phyloP scores from a whole-genome alignment of 2,329 filamentous ascomycete genomes.

The Colletotrichum sp. region DNA sequence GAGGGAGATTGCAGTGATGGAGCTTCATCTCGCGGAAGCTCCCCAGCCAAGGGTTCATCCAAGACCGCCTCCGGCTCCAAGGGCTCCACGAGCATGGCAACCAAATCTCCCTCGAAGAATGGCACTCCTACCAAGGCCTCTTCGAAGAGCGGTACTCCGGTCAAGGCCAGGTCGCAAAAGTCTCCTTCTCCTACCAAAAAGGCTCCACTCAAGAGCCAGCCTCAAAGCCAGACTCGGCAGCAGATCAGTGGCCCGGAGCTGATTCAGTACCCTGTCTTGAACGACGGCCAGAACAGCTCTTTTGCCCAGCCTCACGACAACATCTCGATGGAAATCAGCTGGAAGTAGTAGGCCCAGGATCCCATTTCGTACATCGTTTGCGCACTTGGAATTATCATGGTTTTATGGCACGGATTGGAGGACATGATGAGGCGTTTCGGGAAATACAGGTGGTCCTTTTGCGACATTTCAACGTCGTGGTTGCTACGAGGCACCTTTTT shows the following conservation, averaged over 20 bases:
- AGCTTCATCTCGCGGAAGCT: background rate
- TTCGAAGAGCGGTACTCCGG: background rate
- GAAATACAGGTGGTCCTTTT: background rate
- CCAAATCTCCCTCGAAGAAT: background rate
- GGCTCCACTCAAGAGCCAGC: background rate
- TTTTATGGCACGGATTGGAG: background rate
- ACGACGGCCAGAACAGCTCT: background rate
- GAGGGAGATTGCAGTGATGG: background rate
- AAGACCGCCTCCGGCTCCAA: background rate
- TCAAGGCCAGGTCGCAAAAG: background rate
- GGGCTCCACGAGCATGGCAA: background rate
- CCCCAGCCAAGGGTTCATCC: background rate
- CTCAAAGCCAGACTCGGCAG: background rate
- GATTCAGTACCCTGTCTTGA: background rate
- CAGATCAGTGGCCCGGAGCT: background rate
- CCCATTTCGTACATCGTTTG: background rate
- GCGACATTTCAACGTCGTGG: background rate
- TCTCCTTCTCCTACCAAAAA: background rate
- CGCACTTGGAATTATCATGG: background rate
- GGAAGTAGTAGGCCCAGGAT: background rate
- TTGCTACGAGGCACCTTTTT: background rate
- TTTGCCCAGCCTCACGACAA: background rate
- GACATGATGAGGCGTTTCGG: conserved; percentile 9
- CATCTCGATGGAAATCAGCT: background rate
- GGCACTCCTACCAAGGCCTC: background rate